These are phyloP conservation scores for Glycyrrhiza uralensis DNA, from an alignment of 306 rosid genomes.

Conservation along the genomic window DNA sequence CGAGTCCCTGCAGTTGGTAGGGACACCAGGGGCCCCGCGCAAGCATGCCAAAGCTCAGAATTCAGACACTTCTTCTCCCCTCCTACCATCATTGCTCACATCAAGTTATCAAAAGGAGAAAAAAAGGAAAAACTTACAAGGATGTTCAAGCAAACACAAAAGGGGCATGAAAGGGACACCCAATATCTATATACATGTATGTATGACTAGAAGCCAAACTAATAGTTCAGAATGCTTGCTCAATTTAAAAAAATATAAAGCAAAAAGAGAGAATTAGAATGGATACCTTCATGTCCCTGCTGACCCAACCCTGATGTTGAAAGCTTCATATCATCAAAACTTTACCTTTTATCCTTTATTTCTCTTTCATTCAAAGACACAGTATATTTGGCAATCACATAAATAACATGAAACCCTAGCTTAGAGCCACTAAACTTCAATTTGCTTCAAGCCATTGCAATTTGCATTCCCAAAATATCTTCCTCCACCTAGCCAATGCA, in stretches of 20 bases:
- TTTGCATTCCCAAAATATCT: slow-evolving; percentile 35
- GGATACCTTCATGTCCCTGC: slow-evolving; percentile 85
- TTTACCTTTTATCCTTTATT: slow-evolving; percentile 29
- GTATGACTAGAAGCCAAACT: slow-evolving; percentile 30
- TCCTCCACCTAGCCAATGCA: slow-evolving; percentile 43
- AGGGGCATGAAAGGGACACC: slow-evolving; percentile 43
- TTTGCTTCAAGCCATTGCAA: slow-evolving; percentile 44
- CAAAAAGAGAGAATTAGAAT: slow-evolving; percentile 35
- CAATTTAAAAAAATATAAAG: slow-evolving; percentile 9
- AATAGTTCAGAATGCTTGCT: slow-evolving; percentile 26
- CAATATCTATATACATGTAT: slow-evolving; percentile 3
- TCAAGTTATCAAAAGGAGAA: slow-evolving; percentile 31
- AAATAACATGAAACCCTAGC: slow-evolving; percentile 58
- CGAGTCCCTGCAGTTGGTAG: slow-evolving; percentile 83
- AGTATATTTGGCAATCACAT: slow-evolving; percentile 27
- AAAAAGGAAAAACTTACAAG: slow-evolving; percentile 5
- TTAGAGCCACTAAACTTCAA: slow-evolving; percentile 27
- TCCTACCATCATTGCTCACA: slow-evolving; percentile 44
- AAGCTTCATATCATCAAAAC: slow-evolving; percentile 87
- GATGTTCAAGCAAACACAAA: slow-evolving; percentile 31
- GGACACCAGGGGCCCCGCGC: slow-evolving; percentile 94
- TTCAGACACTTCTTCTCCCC: slow-evolving; percentile 92
- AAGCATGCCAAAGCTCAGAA: slow-evolving; percentile 99
- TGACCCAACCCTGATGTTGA: slow-evolving; percentile 93
- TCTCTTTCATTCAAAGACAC: slow-evolving; percentile 30